Evolutionary conservation across 1,139 yeast genomes (phyloP), one percentile per base, ranked within the genome.

Genomic region (Taphrina wiesneri): DNA sequence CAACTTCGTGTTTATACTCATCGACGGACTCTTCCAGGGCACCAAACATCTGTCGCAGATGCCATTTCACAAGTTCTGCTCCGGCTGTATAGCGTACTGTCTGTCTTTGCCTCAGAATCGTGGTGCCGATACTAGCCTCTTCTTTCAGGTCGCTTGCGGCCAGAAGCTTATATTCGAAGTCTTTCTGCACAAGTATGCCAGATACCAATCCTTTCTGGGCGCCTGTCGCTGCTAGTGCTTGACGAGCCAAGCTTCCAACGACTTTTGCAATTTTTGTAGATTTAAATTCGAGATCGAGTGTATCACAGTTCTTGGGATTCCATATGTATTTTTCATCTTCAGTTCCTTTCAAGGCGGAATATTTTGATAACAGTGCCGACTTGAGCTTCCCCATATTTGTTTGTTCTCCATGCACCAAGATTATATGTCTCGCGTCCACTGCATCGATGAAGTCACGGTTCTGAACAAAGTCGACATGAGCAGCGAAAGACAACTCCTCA

Each of bases 401-500:
- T 1, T 96, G 86, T 74, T 93, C 99, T n/a, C 99, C 99, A 75
- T 93, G 99, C 0, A 93, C 99, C 68, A 93, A 81, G 17, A 70
- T 69, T 59, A 79, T 75, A 67, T 88, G 86, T 70, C 84, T 83
- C 0, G 99, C 96, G 68, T 88, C 87, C 4, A 93, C 90, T 69
- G 86, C 80, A 72, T 92, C 97, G 66, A 93, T 93, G 73, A 93
- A 93, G 68, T 88, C 90, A 0, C 96, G 82, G 73, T 93, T 93
- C 74, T 93, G 97, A 72, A 89, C 92, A 76, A 88, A 93, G 75
- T 95, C 99, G 21, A 95, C 99, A 77, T 93, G 99, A 0, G 99
- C 99, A 3, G 99, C 99, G 81, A 93, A 93, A 1, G 98, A 92
- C 11, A 93, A 87, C 75, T 93, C 99, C 71, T 93, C 98, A n/a